Percentiles rank a stretch among this genome's conserved stretches.
phyloP scores from a whole-genome alignment of 139 green algal genomes.

The Tetradesmus lagerheimii region DNA sequence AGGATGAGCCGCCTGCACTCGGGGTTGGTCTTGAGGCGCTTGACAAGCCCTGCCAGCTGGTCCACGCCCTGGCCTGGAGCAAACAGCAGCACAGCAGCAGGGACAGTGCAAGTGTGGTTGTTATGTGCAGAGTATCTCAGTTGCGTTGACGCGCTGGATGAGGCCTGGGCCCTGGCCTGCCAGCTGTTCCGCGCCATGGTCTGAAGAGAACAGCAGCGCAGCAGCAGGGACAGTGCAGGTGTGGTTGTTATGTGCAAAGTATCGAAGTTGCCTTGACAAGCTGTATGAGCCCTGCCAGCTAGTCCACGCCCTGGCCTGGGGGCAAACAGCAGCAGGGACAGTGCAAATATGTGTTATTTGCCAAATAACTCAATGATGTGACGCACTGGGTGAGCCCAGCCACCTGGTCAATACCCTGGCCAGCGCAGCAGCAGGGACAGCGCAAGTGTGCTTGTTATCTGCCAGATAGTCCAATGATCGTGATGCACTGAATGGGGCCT shows the following conservation, averaged over 20 bases:
- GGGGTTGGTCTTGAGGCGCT: conserved; percentile 90
- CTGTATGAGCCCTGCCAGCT: conserved; percentile 94
- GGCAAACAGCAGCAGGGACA: conserved; percentile 1
- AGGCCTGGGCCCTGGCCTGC: too few species aligned
- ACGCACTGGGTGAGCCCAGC: too few species aligned
- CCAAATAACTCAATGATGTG: too few species aligned
- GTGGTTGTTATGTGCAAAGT: not conserved
- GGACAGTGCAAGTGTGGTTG: not conserved
- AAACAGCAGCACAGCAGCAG: not conserved
- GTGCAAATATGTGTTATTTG: too few species aligned
- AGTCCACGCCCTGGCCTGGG: conserved; percentile 94
- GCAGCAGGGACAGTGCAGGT: not conserved
- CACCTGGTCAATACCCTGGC: too few species aligned
- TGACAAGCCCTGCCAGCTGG: conserved; percentile 96
- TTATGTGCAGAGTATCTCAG: not conserved
- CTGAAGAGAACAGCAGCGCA: conserved; percentile 46
- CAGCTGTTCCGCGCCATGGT: conserved; percentile 96
- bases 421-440: too few species aligned
- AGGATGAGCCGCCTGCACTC: conserved; percentile 97
- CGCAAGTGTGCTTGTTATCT: too few species aligned
- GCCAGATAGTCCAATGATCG: too few species aligned
- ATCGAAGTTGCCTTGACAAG: too few species aligned
- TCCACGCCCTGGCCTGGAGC: conserved; percentile 91
- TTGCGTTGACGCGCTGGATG: conserved; percentile 90
- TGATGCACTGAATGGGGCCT: conserved; percentile 91